Evolutionary conservation across 176 grass and related monocot species (phyloP), one percentile per base, ranked within the genome.

Genomic region (Otatea glauca): DNA sequence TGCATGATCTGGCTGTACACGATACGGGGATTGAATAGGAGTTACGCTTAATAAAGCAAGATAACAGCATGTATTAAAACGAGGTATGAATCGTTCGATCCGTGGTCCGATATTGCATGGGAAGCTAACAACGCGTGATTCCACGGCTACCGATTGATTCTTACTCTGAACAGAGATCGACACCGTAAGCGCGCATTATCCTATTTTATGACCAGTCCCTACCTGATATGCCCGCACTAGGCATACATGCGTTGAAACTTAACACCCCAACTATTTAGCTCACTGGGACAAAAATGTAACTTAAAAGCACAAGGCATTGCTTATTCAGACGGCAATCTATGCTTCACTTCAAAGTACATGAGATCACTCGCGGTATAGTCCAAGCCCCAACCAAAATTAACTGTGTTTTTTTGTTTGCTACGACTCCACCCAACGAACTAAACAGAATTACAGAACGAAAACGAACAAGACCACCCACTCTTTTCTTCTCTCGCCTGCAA

Each of bases 401-500:
- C 79, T 88, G 87, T 75, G 11, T 72, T 15, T 82, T 74, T 56
- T 83, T 47, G 47, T 77, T 37, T 69, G 17, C 43, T 58, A 25
- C 5, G 20, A 60, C 72, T 74, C 49, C 50, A 79, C 61, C 76
- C 39, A 83, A 87, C 70, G 35, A 83, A 83, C 65, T 17, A 83
- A 83, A 80, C 83, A 68, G 39, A 79, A 83, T 61, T 37, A 80
- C 83, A 74, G 39, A 79, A 83, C 69, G 24, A 39, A 83, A 83
- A 77, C 13, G 21, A 83, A 73, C 42, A 66, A 54, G 49, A 83
- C 58, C 67, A 77, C 50, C 58, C 74, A 51, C 73, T 86, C 74
- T 66, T 50, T 85, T 83, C 80, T 83, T 66, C 61, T 80, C 42
- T 69, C 75, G 68, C 51, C 84, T 84, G 84, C 89, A 90, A 90